Base-by-base conservation (phyloP, 208 protist species). In the Leishmania amazonensis region DNA sequence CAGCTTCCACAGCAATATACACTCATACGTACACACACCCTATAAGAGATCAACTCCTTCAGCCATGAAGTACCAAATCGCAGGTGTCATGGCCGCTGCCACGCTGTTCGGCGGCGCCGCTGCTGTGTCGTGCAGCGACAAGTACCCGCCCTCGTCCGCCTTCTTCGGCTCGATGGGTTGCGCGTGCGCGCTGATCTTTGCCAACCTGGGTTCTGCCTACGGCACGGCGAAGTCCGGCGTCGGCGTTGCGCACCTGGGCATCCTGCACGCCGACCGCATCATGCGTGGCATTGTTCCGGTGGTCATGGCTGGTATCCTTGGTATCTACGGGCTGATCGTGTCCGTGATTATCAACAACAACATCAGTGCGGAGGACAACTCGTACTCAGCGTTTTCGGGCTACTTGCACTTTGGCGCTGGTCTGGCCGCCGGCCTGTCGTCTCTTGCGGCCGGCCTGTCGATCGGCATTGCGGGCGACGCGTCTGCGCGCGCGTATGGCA, bases 251-350 rank as follows among this genome's bases (percentile, higher is more conserved):
- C 95, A 98, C 81, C 97, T 99, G 87, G 99, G 99, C 88, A 99
- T 99, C 65, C 93, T 99, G 81, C 89, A 96, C 81, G 98, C 95
- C 13, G 96, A 99, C 65, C 88, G 98, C 28, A 98, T 99, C 79
- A 99, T 99, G 97, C 91, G 94, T 73, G 93, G 93, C 83, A 98
- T 97, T 76, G 93, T 98, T 76, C 95, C 96, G 42, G 93, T 98
- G 75, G 92, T 98, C 73, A 98, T 98, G 95, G 96, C 95, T 81
- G 99, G 94, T 92, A 99, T 99, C 86, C 94, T 99, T 80, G 99
- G 99, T 91, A 99, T 99, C 84, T 99, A 99, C 89, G 99, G 99
- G 76, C 94, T 99, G 49, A 99, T 99, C 85, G 98, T 99, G 79
- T 94, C 97, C 85, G 98, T 99, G 49, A 99, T 99, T 87, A 99